A percentile compares a stretch with the other conserved stretches of the same genome.
phyloP scores from a whole-genome alignment of 371 early-diverging fungal genomes.

The Amoeboaphelidium protococcarum region DNA sequence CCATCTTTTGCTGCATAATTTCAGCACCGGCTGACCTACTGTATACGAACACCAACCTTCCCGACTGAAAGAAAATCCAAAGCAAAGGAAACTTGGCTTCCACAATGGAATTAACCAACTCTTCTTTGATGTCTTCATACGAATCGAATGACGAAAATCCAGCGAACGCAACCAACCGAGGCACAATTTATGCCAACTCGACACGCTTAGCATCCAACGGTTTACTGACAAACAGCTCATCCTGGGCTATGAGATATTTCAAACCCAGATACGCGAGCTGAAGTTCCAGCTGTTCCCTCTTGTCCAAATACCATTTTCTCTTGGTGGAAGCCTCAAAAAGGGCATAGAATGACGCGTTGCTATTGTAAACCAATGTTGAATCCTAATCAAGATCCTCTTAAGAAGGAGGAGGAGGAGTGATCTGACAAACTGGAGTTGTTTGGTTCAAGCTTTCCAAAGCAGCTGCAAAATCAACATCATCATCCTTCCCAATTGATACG shows the following conservation, averaged over 20 bases:
- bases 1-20: not conserved
- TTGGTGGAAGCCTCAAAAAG: not conserved
- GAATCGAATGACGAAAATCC: not conserved
- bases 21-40: not conserved
- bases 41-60: not conserved
- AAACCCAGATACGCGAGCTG: not conserved
- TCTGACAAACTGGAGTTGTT: not conserved
- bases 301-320: not conserved
- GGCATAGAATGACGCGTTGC: not conserved
- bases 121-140: not conserved
- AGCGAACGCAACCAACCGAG: not conserved
- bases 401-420: not conserved
- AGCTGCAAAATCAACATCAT: not conserved
- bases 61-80: not conserved
- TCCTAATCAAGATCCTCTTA: not conserved
- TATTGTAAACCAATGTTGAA: not conserved
- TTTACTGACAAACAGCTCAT: not conserved
- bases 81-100: not conserved
- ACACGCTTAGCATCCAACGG: not conserved
- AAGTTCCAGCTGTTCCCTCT: not conserved
- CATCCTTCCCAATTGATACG: not conserved
- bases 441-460: not conserved
- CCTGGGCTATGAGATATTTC: not conserved
- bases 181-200: not conserved
- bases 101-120: not conserved